Evolutionary conservation across 192 early-diverging fungal species (phyloP).

Genomic region (Rhizophagus sp.): DNA sequence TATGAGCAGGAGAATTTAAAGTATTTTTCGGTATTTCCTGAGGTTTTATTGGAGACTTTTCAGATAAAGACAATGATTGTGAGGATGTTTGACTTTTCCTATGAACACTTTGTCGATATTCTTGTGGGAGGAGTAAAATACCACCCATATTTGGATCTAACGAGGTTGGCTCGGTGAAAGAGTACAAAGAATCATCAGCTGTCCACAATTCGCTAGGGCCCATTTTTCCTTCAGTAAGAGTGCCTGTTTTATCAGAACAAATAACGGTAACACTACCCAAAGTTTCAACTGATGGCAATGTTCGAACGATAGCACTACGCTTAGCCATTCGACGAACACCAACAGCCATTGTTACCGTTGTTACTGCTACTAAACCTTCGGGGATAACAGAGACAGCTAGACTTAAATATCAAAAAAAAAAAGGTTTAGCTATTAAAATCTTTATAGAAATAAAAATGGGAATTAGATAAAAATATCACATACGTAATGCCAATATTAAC

Average conservation of each 20-base stretch:
- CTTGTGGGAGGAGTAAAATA: slow-evolving; percentile 31
- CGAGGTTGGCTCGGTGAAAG: slow-evolving; percentile 63
- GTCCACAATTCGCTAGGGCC: slow-evolving; percentile 85
- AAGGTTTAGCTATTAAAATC: background rate
- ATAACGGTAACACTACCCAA: slow-evolving; percentile 94
- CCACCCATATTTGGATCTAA: slow-evolving; percentile 52
- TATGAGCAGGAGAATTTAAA: slow-evolving; percentile 46
- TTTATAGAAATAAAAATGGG: background rate
- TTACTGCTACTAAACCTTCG: slow-evolving; percentile 97
- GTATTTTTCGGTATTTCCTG: slow-evolving; percentile 49
- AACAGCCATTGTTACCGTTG: slow-evolving; percentile 95
- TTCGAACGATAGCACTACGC: slow-evolving; percentile 87
- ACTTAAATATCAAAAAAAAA: slow-evolving; percentile 40
- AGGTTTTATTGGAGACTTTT: slow-evolving; percentile 19
- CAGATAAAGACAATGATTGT: background rate
- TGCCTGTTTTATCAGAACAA: slow-evolving; percentile 97
- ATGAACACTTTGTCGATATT: slow-evolving; percentile 1
- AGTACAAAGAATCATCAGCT: slow-evolving; percentile 62
- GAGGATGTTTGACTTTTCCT: background rate
- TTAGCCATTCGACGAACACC: slow-evolving; percentile 94
- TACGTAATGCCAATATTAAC: slow-evolving; percentile 83
- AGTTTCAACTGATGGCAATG: slow-evolving; percentile 92
- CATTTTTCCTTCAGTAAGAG: slow-evolving; percentile 98
- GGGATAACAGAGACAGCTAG: slow-evolving; percentile 97
- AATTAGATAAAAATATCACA: slow-evolving; percentile 2